Conservation (phyloP, 2,329 filamentous ascomycete genomes). For the Thermoascus crustaceus region DNA sequence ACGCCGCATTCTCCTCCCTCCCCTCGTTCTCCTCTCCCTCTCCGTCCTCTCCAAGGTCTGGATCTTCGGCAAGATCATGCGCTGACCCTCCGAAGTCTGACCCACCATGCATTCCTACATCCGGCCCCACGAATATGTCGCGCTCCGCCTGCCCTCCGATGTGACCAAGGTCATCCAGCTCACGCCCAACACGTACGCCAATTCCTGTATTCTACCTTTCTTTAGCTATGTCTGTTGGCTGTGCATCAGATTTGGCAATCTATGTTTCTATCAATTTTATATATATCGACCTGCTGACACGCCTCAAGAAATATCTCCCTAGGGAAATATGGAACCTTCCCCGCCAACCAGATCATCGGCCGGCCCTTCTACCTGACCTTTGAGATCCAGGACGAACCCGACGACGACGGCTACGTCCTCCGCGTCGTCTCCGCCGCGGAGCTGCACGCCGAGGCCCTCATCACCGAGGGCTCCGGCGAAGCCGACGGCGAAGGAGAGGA, state of each 20-base stretch:
- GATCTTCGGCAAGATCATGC: too few relatives aligned
- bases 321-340: slow-evolving; percentile 88
- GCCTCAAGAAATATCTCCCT: slow-evolving; percentile 66
- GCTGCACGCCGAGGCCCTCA: slow-evolving; percentile 68
- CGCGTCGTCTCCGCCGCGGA: slow-evolving; percentile 74
- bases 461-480: slow-evolving; percentile 39
- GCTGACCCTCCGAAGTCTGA: not conserved
- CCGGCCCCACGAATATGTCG: slow-evolving; percentile 29
- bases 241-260: too few relatives aligned
- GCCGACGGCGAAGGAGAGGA: slow-evolving; percentile 31
- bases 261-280: slow-evolving; percentile 17
- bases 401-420: slow-evolving; percentile 55
- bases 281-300: slow-evolving; percentile 14
- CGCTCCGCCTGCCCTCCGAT: slow-evolving; percentile 44
- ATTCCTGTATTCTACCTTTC: slow-evolving; percentile 15
- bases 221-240: slow-evolving; percentile 12
- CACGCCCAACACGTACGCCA: slow-evolving; percentile 58
- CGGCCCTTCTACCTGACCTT: slow-evolving; percentile 87
- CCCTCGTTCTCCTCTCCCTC: too few relatives aligned
- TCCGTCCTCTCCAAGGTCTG: too few relatives aligned
- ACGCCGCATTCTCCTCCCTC: too few relatives aligned
- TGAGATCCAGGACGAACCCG: slow-evolving; percentile 67
- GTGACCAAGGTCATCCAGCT: slow-evolving; percentile 51
- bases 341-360: slow-evolving; percentile 81
- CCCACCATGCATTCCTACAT: slow-evolving; percentile 32